Evolutionary conservation across 2,329 filamentous ascomycete genomes (phyloP).

Genomic region (Aspergillus brunneoviolaceus): DNA sequence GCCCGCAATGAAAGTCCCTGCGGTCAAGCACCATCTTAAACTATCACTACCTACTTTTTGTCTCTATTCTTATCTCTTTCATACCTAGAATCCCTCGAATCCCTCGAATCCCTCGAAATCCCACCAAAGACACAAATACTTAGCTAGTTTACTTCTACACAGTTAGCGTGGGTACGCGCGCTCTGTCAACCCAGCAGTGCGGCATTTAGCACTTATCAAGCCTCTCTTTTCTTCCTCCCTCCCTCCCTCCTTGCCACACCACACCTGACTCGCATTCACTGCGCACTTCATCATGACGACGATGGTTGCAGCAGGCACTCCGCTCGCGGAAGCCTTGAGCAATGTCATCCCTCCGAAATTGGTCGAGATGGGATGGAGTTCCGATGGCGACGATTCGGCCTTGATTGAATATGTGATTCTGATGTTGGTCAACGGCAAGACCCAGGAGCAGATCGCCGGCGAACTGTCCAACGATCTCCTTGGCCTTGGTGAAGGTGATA

Average conservation of each 20-base stretch:
- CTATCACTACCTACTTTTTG: constrained; percentile 6
- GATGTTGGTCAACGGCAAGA: constrained; percentile 95
- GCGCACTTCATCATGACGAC: constrained; percentile 62
- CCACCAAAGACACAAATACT: background rate
- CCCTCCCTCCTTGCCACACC: constrained; percentile 1
- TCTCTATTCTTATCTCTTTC: background rate
- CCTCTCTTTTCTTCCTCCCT: constrained; percentile 5
- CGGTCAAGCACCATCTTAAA: background rate
- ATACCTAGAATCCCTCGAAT: background rate
- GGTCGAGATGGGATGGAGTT: constrained; percentile 88
- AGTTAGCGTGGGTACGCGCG: background rate
- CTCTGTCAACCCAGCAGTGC: background rate
- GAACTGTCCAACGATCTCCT: constrained; percentile 89
- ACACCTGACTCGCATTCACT: constrained; percentile 4
- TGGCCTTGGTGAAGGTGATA: constrained; percentile 76
- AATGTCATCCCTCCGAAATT: constrained; percentile 85
- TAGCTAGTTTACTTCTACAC: background rate
- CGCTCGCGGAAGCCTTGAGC: constrained; percentile 80
- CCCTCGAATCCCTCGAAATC: background rate
- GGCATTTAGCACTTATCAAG: background rate
- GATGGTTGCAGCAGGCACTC: constrained; percentile 73
- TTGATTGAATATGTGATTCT: constrained; percentile 95
- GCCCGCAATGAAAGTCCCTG: constrained; percentile 9
- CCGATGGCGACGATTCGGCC: constrained; percentile 75
- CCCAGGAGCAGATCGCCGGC: constrained; percentile 80